These are phyloP conservation scores for Nepenthes gracilis DNA, from an alignment of 148 eudicot species.

Conservation along the genomic window DNA sequence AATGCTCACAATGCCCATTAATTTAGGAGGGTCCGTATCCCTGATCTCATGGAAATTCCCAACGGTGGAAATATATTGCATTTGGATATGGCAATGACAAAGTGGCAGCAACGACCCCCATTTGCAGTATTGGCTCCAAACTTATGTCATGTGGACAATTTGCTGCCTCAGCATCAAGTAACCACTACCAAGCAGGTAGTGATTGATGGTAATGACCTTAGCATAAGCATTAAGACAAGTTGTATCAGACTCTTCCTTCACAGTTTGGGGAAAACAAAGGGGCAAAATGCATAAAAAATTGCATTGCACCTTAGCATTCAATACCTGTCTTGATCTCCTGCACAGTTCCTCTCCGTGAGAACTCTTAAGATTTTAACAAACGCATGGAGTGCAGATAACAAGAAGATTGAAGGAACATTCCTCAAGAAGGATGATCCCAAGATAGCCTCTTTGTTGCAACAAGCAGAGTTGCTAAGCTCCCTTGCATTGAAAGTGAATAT, in stretches of 20 bases:
- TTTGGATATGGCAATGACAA: slow-evolving; percentile 19
- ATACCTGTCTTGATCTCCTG: background rate
- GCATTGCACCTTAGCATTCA: background rate
- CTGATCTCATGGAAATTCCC: slow-evolving; percentile 22
- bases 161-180: slow-evolving; percentile 11
- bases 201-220: slow-evolving; percentile 36
- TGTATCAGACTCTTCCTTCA: background rate
- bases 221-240: slow-evolving; percentile 8
- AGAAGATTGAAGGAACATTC: slow-evolving; percentile 53
- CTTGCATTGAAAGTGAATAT: slow-evolving; percentile 73
- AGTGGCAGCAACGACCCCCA: slow-evolving; percentile 48
- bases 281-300: background rate
- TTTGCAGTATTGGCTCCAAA: slow-evolving; percentile 59
- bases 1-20: slow-evolving; percentile 6
- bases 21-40: slow-evolving; percentile 38
- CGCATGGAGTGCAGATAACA: slow-evolving; percentile 14
- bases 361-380: background rate
- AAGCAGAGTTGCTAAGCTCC: slow-evolving; percentile 88
- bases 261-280: too few species aligned
- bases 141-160: slow-evolving; percentile 13
- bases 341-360: background rate
- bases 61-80: slow-evolving; percentile 17
- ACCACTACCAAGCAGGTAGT: slow-evolving; percentile 21
- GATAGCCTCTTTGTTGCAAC: slow-evolving; percentile 64
- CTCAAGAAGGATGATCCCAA: slow-evolving; percentile 80